Conservation (phyloP, 2,329 filamentous ascomycete genomes). For the Cordyceps javanica region DNA sequence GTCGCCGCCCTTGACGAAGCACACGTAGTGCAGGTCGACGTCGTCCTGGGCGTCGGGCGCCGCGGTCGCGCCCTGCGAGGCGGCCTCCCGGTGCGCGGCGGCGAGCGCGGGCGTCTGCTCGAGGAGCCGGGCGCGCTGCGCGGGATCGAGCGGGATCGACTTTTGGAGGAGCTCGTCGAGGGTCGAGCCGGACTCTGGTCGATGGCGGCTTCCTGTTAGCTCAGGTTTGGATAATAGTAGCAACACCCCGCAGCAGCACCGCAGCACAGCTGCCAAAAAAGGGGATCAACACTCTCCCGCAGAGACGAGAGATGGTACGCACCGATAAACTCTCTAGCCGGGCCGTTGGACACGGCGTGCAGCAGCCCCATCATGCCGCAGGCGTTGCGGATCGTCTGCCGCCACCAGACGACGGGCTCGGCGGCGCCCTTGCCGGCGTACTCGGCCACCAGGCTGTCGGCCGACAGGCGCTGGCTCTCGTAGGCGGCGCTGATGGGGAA, state of each 20-base stretch:
- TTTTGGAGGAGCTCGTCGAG: conserved; percentile 60
- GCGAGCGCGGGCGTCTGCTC: conserved; percentile 74
- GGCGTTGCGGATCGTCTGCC: conserved; percentile 88
- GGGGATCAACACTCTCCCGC: no score
- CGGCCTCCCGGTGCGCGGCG: conserved; percentile 70
- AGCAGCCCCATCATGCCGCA: conserved; percentile 86
- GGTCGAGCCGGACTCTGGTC: conserved; percentile 44
- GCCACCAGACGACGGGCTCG: conserved; percentile 88
- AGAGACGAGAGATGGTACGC: no score
- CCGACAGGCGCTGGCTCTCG: conserved; percentile 66
- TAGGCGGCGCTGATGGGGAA: conserved; percentile 80
- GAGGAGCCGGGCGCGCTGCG: conserved; percentile 63
- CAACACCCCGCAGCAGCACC: no score
- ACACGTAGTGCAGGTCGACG: conserved; percentile 93
- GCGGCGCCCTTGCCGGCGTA: conserved; percentile 61
- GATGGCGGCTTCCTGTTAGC: no score
- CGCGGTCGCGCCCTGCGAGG: conserved; percentile 67
- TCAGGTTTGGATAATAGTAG: no score
- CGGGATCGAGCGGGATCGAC: conserved; percentile 64
- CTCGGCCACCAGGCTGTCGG: conserved; percentile 58
- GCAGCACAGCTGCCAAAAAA: no score
- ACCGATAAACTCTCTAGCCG: conserved; percentile 56
- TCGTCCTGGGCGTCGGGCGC: conserved; percentile 74
- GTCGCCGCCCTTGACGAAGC: conserved; percentile 73
- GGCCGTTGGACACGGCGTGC: conserved; percentile 76